Percentiles rank a stretch among this genome's conserved stretches.
Conservation (phyloP, 116 monocot species). For the Zostera marina region DNA sequence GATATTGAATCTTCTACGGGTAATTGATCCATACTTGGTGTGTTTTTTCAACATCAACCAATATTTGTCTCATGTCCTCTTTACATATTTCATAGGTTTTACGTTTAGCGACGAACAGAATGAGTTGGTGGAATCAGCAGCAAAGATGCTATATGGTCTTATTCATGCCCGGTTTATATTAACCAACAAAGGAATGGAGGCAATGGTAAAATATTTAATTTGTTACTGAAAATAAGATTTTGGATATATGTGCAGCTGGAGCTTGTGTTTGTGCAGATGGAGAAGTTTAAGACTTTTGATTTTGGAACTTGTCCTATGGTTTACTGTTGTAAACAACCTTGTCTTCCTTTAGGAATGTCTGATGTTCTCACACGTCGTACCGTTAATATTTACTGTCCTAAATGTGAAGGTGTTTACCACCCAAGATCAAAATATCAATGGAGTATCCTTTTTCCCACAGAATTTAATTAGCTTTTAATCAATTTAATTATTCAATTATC, state of each 20-base stretch:
- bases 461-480: neutral
- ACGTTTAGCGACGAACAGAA: conserved; percentile 17
- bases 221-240: neutral
- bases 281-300: conserved; percentile 59
- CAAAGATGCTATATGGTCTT: conserved; percentile 70
- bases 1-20: too few relatives aligned
- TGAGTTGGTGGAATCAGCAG: conserved; percentile 70
- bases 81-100: too few relatives aligned
- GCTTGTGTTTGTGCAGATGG: conserved; percentile 30
- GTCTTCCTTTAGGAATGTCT: conserved; percentile 63
- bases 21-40: too few relatives aligned
- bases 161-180: conserved; percentile 64
- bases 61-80: too few relatives aligned
- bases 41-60: too few relatives aligned
- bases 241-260: neutral
- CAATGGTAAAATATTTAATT: conserved; percentile 53
- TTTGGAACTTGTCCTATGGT: conserved; percentile 72
- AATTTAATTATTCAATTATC: neutral
- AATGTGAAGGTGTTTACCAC: conserved; percentile 64
- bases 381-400: conserved; percentile 62
- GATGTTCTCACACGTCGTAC: conserved; percentile 56
- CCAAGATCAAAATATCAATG: conserved; percentile 76
- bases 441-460: conserved; percentile 40
- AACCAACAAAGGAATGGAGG: conserved; percentile 68
- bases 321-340: conserved; percentile 59